Base-by-base conservation (phyloP, 2,329 filamentous ascomycete genomes). In the Claviceps pusilla region DNA sequence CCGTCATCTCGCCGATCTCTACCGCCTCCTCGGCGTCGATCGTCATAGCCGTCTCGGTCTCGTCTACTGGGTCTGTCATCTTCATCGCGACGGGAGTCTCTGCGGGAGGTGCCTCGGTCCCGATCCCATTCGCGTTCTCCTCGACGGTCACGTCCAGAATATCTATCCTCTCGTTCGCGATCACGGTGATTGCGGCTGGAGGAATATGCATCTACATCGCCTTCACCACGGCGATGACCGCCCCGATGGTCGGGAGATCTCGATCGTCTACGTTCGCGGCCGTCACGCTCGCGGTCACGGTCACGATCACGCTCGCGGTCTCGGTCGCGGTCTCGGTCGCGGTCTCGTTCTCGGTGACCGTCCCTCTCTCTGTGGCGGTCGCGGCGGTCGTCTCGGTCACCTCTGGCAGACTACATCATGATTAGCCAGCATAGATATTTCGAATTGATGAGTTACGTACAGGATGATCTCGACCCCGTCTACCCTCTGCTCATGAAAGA, bases 101-200 rank as follows among this genome's bases (percentile, higher is more conserved):
- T 76, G 61, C 84, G 72, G 55, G 74, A 73, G 31, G 69, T 79
- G 59, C 68, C 78, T 58, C 85, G 75, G 57, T 90, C 87, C 66
- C 84, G 78, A 65, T 86, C 84, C 83, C 86, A 88, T 59, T 86
- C 86, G 59, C 86, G 78, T n/a, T 89, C 86, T 53, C 83, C 80
- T 55, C 78, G 70, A 56, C 81, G 73, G 56, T 82, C 79, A 58
- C 86, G 79, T 39, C 84, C 84, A 42, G 82, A 81, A 67, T 96
- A 96, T 66, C 90, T 80, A 62, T 96, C 91, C 70, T 97, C 91
- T 58, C 91, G 86, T 73, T 97, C 91, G 58, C 91, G 79, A 67
- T 95, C 91, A 66, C 91, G 82, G 69, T 95, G 94, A 72, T 85
- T 90, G 61, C 91, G 86, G 70, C 89, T 95, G 6, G 87, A 89